phyloP scores from a whole-genome alignment of 169 alveolate species.

The Plasmodium reichenowi region DNA sequence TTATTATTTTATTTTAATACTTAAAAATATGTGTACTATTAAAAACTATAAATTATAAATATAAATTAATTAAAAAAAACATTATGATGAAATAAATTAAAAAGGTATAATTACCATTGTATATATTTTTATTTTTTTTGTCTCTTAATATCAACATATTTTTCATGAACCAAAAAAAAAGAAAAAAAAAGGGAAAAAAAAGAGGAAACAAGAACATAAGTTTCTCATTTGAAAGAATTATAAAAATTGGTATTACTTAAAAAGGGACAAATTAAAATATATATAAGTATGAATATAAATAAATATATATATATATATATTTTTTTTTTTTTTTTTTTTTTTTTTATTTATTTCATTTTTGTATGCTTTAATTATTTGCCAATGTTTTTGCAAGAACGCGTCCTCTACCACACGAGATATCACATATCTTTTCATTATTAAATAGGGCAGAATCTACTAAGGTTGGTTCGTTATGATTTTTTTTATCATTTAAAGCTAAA shows the following conservation, averaged over 20 bases:
- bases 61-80: too few species aligned
- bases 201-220: too few species aligned
- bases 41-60: too few species aligned
- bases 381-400: constrained; percentile 60
- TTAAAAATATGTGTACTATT: too few species aligned
- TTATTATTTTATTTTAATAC: too few species aligned
- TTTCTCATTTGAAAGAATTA: too few species aligned
- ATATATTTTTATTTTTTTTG: too few species aligned
- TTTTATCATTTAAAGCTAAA: constrained; percentile 51
- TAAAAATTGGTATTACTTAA: neutral
- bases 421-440: constrained; percentile 56
- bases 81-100: too few species aligned
- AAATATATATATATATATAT: neutral
- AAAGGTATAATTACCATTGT: too few species aligned
- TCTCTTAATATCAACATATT: too few species aligned
- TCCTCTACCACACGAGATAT: constrained; percentile 66
- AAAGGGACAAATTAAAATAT: neutral
- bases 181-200: too few species aligned
- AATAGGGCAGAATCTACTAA: constrained; percentile 41
- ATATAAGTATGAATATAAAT: neutral
- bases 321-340: neutral
- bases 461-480: constrained; percentile 68
- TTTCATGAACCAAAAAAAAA: too few species aligned
- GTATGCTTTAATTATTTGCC: constrained; percentile 2
- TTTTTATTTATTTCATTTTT: neutral